Percentiles rank a stretch among this genome's conserved stretches.
phyloP scores from a whole-genome alignment of 306 rosid species.

The Macrotyloma uniflorum region DNA sequence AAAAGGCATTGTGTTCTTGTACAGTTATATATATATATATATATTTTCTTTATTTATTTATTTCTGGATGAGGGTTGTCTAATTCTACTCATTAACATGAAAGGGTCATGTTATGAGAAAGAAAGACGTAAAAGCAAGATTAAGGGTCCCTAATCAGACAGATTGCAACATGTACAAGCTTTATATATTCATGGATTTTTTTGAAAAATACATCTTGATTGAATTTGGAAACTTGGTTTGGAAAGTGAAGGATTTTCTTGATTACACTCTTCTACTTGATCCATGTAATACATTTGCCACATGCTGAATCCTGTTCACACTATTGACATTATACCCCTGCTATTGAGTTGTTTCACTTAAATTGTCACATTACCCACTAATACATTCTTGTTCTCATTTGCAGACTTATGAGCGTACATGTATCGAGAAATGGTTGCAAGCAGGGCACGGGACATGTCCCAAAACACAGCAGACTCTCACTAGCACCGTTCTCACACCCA shows the following conservation, averaged over 20 bases:
- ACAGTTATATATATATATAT: too few relatives aligned
- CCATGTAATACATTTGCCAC: background rate
- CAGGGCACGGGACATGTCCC: constrained; percentile 89
- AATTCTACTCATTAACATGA: background rate
- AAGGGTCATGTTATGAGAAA: constrained; percentile 15
- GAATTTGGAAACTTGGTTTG: constrained; percentile 7
- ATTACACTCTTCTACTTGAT: constrained; percentile 12
- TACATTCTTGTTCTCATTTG: constrained; percentile 44
- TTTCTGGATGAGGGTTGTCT: constrained; percentile 26
- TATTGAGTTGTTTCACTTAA: constrained; percentile 30
- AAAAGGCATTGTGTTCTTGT: constrained; percentile 13
- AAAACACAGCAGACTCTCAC: constrained; percentile 86
- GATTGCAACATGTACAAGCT: background rate
- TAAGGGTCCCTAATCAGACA: background rate
- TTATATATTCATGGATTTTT: constrained; percentile 17
- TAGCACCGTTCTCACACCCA: constrained; percentile 83
- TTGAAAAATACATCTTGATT: constrained; percentile 5
- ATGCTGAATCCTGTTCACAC: constrained; percentile 24
- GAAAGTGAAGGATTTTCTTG: constrained; percentile 19
- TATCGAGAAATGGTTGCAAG: constrained; percentile 94
- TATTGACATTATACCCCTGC: constrained; percentile 21
- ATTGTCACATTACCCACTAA: constrained; percentile 28
- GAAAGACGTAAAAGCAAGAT: background rate
- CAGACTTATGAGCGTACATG: constrained; percentile 96
- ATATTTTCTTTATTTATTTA: constrained; percentile 28